Evolutionary conservation across 208 protist genomes (phyloP), one percentile per base, ranked within the genome.

Genomic region (Jaenimonas drosophilae): DNA sequence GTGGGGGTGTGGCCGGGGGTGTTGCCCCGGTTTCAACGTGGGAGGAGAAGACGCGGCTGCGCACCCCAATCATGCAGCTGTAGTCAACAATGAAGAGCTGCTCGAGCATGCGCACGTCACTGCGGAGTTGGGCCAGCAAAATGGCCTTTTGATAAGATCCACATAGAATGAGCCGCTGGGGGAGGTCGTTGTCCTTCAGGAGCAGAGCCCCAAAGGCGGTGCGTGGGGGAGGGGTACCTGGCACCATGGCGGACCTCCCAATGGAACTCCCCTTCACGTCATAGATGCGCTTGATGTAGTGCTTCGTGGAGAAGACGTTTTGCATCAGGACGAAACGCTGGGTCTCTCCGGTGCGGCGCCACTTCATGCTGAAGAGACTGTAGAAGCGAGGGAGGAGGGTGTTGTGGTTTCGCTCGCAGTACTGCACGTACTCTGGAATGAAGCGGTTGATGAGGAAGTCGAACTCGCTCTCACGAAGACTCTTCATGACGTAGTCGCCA

Each of bases 251-350:
- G 0, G 64, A 72, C 3, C 87, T 68, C 6, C 82, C 82, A 17
- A 89, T 76, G 9, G 78, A 84, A 47, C 80, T 94, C 33, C 91
- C 91, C 64, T 96, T 97, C 6, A 96, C 60, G 65, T 96, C 88
- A 53, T 91, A 96, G 40, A 85, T 82, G 24, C 77, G 70, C 54
- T 95, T 67, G 34, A 97, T 95, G 66, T 88, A 93, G 54, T 87
- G 72, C 4, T 54, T 54, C 6, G 89, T 91, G 17, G 60, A 55
- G 44, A 96, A 96, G 7, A 97, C 78, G 71, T 96, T 97, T 39
- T 88, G 80, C 87, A 96, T 97, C 6, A 96, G 57, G n/a, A 96
- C 73, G 54, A 92, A 94, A 36, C 67, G 69, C 45, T 76, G 64
- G 34, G 54, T 66, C 30, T 59, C 55, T 2, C 68, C 63, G 5